phyloP scores from a whole-genome alignment of 495 filamentous ascomycete species.

The Tetracladium marchalianum region DNA sequence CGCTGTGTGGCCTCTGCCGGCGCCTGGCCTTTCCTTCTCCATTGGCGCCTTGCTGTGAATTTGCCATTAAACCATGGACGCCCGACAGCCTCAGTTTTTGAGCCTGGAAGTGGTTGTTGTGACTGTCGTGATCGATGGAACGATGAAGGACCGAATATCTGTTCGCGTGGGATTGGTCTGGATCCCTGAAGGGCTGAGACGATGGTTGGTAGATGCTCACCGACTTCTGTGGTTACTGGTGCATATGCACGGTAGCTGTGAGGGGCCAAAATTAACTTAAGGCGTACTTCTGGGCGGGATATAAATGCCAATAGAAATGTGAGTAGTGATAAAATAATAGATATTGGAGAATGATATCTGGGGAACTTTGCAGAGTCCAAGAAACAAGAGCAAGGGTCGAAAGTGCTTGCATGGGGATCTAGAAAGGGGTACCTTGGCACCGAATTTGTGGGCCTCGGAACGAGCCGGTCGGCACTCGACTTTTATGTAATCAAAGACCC shows the following conservation, averaged over 20 bases:
- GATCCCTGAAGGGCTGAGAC: constrained; percentile 4
- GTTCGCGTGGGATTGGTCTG: constrained; percentile 13
- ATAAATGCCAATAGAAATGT: not conserved
- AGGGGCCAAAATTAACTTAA: too few species aligned
- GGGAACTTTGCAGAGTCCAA: too few species aligned
- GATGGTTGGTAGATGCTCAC: constrained; percentile 10
- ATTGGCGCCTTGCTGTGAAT: constrained; percentile 1
- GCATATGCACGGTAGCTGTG: too few species aligned
- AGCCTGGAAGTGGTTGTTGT: constrained; percentile 4
- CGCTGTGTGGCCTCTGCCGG: constrained; percentile 4
- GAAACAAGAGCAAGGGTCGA: too few species aligned
- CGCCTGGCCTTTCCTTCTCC: constrained; percentile 9
- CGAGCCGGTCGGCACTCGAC: too few species aligned
- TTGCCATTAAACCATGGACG: constrained; percentile 11
- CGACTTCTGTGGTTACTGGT: not conserved
- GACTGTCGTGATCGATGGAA: not conserved
- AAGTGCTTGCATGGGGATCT: too few species aligned
- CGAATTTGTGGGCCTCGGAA: too few species aligned
- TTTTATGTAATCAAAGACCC: too few species aligned
- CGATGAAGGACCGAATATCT: constrained; percentile 6
- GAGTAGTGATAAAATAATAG: too few species aligned
- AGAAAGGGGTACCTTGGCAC: too few species aligned
- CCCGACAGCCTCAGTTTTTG: constrained; percentile 16
- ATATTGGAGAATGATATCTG: too few species aligned
- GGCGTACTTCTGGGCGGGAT: not conserved